These are phyloP conservation scores for Rhodotorula glutinis DNA, from an alignment of 1,284 basidiomycete genomes.

Conservation along the genomic window DNA sequence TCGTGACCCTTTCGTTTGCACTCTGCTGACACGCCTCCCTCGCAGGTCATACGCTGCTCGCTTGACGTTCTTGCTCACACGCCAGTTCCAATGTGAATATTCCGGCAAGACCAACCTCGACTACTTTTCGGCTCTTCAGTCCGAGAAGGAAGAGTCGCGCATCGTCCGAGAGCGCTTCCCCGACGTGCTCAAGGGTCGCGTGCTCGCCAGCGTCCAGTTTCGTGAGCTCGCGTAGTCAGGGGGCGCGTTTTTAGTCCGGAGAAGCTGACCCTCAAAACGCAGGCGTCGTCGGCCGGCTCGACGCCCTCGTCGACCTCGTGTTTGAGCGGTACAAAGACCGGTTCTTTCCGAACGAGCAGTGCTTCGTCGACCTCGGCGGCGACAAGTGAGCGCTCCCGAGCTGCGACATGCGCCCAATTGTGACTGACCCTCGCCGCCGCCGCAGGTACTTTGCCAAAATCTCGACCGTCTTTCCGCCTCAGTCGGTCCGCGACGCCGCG, in stretches of 20 bases:
- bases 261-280: slow-evolving; percentile 9
- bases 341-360: slow-evolving; percentile 78
- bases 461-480: slow-evolving; percentile 70
- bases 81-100: slow-evolving; percentile 91
- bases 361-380: slow-evolving; percentile 46
- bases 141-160: slow-evolving; percentile 81
- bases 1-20: not conserved
- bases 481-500: slow-evolving; percentile 49
- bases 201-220: slow-evolving; percentile 91
- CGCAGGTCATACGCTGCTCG: slow-evolving; percentile 67
- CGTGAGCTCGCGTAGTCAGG: slow-evolving; percentile 59
- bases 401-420: slow-evolving; percentile 53
- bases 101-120: slow-evolving; percentile 88
- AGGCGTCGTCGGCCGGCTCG: slow-evolving; percentile 94
- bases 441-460: slow-evolving; percentile 71
- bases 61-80: slow-evolving; percentile 88
- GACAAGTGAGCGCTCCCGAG: slow-evolving; percentile 43
- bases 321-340: slow-evolving; percentile 94
- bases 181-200: slow-evolving; percentile 82
- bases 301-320: slow-evolving; percentile 87
- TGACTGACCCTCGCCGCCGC: slow-evolving; percentile 6
- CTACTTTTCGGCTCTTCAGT: slow-evolving; percentile 89
- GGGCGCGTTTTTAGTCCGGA: not conserved
- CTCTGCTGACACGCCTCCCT: not conserved
- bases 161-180: slow-evolving; percentile 88